These are phyloP conservation scores for Botrytis medusae DNA, from an alignment of 2,329 filamentous ascomycete species.

Conservation along the genomic window DNA sequence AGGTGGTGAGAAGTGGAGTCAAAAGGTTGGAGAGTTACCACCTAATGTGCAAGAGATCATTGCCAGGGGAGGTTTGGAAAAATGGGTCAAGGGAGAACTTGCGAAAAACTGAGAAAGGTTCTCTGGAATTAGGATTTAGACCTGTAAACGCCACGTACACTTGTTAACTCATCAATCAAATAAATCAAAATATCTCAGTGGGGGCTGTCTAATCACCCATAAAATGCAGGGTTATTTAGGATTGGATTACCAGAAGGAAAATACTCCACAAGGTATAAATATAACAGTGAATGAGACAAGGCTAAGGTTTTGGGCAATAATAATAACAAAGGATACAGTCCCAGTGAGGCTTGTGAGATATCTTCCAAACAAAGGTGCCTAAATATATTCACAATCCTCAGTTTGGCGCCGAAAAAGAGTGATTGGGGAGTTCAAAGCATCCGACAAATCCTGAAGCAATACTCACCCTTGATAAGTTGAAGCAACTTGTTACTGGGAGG, in stretches of 20 bases:
- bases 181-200: neutral
- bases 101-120: slow-evolving; percentile 16
- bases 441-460: neutral
- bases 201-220: neutral
- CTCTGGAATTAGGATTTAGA: neutral
- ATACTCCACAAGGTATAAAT: neutral
- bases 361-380: neutral
- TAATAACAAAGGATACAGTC: neutral
- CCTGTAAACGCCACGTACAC: neutral
- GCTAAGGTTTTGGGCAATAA: neutral
- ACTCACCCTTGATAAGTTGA: too few species aligned
- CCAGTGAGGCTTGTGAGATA: too few species aligned
- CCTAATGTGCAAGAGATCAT: slow-evolving; percentile 87
- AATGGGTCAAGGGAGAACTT: slow-evolving; percentile 60
- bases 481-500: neutral
- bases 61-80: slow-evolving; percentile 73
- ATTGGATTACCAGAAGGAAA: neutral
- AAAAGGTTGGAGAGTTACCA: slow-evolving; percentile 80
- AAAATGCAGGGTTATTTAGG: neutral
- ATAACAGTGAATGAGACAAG: neutral
- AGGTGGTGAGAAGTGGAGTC: slow-evolving; percentile 63
- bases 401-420: neutral
- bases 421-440: neutral
- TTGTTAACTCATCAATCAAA: neutral
- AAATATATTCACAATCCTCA: neutral